Evolutionary conservation across 805 yeast genomes (phyloP), one percentile per base, ranked within the genome.

Genomic region (Citeromyces nyonsensis): DNA sequence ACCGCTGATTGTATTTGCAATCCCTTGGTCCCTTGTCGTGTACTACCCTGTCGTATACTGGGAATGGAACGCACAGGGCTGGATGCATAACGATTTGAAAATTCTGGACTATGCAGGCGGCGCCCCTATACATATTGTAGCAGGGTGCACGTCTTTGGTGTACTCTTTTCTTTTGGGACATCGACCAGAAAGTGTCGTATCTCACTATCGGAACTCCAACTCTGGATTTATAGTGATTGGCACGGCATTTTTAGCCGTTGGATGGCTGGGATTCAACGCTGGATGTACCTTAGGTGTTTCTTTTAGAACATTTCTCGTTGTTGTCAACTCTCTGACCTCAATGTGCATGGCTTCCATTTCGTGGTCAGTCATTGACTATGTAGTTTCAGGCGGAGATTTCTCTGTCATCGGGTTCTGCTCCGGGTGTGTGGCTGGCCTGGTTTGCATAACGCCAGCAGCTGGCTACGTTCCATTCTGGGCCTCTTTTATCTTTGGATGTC

Each of bases 21-120:
- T 85, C 47, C 49, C 72, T 33, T 85, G 93, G 86, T 74, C 84
- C n/a, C 82, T 95, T 9, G 46, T 81, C 8, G 94, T 83, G 9
- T 85, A 84, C 55, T 78, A 88, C 48, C 95, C 95, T 0, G 62
- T 85, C 15, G 85, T 84, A 8, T 82, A 73, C 54, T 85, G 95
- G 95, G 70, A 78, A 31, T 85, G 95, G 95, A 79, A 83, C 35
- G 49, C 73, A 1, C 76, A 79, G 31, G 95, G 95, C 24, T 85
- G 95, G 95, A 84, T 93, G 33, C 64, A 65, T 39, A 34, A 33
- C 20, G 65, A 70, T 42, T 81, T 88, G 63, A 88, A 85, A 4
- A 94, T 72, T 1, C 59, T 84, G 33, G 96, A 85, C 51, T 84
- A 79, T 54, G 96, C 95, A 15, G 96, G 96, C 12, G 95, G 95